Conservation (phyloP, 2,329 filamentous ascomycete species). For the Ilyonectria sp. region DNA sequence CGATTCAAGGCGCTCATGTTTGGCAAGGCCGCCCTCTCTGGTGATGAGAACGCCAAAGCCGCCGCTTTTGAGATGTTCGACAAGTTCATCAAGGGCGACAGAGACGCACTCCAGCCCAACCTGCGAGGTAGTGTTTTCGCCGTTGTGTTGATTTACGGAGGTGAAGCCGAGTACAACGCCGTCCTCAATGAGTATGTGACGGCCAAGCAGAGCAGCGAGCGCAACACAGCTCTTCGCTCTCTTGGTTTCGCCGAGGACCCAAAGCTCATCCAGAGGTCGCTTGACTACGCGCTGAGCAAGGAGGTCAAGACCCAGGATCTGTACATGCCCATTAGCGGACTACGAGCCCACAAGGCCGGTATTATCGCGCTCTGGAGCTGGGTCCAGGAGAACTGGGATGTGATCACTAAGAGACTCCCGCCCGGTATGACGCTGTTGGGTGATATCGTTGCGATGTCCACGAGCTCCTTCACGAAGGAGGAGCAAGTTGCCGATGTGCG, state of each 20-base stretch:
- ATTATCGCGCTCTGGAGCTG: conserved; percentile 86
- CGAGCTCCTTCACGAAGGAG: conserved; percentile 82
- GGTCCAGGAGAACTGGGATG: conserved; percentile 92
- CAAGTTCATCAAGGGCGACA: conserved; percentile 86
- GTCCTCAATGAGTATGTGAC: conserved; percentile 49
- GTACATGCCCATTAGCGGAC: conserved; percentile 86
- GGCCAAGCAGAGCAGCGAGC: conserved; percentile 83
- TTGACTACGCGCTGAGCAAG: conserved; percentile 81
- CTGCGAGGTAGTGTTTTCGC: conserved; percentile 89
- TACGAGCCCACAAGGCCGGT: conserved; percentile 83
- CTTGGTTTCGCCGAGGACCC: conserved; percentile 85
- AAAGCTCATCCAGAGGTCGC: conserved; percentile 84
- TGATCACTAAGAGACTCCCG: conserved; percentile 83
- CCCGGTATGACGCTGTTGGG: conserved; percentile 91
- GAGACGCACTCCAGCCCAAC: conserved; percentile 89
- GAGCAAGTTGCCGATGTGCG: conserved; percentile 84
- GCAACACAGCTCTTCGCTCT: conserved; percentile 89
- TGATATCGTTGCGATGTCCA: conserved; percentile 86
- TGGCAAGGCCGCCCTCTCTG: conserved; percentile 83
- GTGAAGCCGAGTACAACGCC: conserved; percentile 65
- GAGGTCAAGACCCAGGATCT: conserved; percentile 96
- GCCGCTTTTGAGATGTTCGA: conserved; percentile 92
- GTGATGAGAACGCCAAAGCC: conserved; percentile 83
- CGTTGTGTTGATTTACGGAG: conserved; percentile 87
- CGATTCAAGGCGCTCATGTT: conserved; percentile 97